Conservation (phyloP, 2,329 filamentous ascomycete species). For the Aspergillus sergii region DNA sequence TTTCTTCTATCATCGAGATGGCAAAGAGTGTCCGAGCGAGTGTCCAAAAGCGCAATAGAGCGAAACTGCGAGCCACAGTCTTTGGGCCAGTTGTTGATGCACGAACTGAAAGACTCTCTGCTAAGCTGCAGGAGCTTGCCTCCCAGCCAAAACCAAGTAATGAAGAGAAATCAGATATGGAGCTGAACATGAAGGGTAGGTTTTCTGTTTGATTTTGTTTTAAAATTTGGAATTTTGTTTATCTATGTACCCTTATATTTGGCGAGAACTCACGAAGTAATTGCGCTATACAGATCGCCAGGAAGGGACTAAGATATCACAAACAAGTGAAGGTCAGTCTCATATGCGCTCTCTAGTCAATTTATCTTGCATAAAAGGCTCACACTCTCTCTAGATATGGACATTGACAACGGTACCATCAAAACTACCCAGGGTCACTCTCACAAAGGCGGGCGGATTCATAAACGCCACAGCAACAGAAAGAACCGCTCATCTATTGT, state of each 20-base stretch:
- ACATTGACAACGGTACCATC: conserved; percentile 35
- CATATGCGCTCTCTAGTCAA: not conserved
- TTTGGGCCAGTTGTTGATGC: conserved; percentile 82
- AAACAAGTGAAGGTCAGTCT: conserved; percentile 27
- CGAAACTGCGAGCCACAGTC: conserved; percentile 74
- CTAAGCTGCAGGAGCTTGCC: conserved; percentile 80
- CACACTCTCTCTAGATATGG: conserved; percentile 38
- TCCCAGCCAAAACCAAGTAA: conserved; percentile 70
- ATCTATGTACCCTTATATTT: not conserved
- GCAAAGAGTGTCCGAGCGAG: conserved; percentile 84
- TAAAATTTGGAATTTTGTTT: not conserved
- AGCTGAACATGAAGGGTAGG: conserved; percentile 24
- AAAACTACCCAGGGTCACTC: conserved; percentile 26
- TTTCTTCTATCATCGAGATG: conserved; percentile 57
- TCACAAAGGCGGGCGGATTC: conserved; percentile 38
- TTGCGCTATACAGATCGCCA: conserved; percentile 18
- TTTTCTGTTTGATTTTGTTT: conserved; percentile 20
- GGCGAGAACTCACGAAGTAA: conserved; percentile 9
- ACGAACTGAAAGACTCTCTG: conserved; percentile 78
- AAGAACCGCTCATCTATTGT: conserved; percentile 43
- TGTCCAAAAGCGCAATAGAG: conserved; percentile 79
- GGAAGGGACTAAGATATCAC: conserved; percentile 16
- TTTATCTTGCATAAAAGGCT: not conserved
- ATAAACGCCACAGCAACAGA: conserved; percentile 38
- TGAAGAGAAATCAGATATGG: conserved; percentile 46